phyloP scores from a whole-genome alignment of 352 stramenopile species.

The Phytophthora ramorum region DNA sequence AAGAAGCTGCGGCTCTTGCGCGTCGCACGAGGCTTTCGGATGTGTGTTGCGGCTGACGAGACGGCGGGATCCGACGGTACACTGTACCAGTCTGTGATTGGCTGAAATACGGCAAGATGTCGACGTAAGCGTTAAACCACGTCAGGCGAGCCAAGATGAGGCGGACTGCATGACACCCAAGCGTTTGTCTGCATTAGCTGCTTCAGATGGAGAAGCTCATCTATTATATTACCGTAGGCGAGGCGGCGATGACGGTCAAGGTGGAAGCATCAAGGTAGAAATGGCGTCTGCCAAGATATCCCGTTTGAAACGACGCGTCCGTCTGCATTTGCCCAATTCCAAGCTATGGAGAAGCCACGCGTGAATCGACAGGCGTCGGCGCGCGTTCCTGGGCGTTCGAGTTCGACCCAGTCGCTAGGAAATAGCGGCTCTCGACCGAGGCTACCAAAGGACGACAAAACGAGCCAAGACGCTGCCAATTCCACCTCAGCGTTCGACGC shows the following conservation, averaged over 20 bases:
- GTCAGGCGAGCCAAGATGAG: background rate
- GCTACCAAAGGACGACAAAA: background rate
- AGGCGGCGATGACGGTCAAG: too few relatives aligned
- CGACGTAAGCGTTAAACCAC: constrained; percentile 1
- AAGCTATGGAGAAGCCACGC: constrained; percentile 16
- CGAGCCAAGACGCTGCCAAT: background rate
- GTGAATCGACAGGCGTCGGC: background rate
- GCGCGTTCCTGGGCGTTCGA: background rate
- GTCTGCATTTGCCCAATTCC: background rate
- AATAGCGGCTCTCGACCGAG: constrained; percentile 7
- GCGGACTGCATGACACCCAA: too few relatives aligned
- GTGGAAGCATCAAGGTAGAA: background rate
- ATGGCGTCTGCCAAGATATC: background rate
- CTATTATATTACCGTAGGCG: too few relatives aligned
- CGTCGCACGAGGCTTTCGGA: constrained; percentile 25
- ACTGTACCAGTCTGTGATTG: background rate
- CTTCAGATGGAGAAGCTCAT: too few relatives aligned
- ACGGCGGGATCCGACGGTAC: background rate
- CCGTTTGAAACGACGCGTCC: constrained; percentile 8
- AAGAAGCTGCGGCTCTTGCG: constrained; percentile 3
- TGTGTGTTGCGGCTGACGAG: constrained; percentile 27
- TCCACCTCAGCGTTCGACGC: constrained; percentile 35
- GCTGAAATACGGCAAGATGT: background rate
- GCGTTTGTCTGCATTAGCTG: too few relatives aligned
- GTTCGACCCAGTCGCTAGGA: constrained; percentile 1